Evolutionary conservation across 768 basidiomycete species (phyloP), one percentile per base, ranked within the genome.

Genomic region (Leccinum barrowsii): DNA sequence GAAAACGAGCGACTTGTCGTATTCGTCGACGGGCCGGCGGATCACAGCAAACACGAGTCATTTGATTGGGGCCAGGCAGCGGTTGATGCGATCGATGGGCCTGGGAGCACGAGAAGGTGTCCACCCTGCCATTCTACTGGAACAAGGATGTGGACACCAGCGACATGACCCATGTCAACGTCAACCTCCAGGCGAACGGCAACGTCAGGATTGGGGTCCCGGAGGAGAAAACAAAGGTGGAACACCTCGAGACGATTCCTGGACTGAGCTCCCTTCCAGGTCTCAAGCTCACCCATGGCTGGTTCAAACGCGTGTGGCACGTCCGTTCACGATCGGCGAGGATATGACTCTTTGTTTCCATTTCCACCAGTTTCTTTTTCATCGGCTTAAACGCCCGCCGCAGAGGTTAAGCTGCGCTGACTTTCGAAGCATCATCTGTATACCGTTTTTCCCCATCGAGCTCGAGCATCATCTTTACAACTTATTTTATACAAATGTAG

Each of bases 41-140:
- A 81, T 24, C 74, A 65, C 44, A 67, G 69, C 0, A 77, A 80
- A 7, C 89, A 90, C 60, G 80, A 79, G 37, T 66, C 64, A 4
- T 92, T 82, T 70, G 85, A 94, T 65, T 95, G 93, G 92, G 93
- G 92, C 3, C 71, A 67, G 19, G 90, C 87, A 2, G 82, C 85
- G 0, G 57, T 94, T 2, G 73, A 79, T 1, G 87, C 87, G 1
- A 65, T 94, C 30, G 81, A 85, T 10, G 22, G 22, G 66, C 67
- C 10, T 94, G 91, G 91, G 62, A 76, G 28, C 71, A 69, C 52
- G 65, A 72, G 42, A 63, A 74, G 59, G 50, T 73, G n/a, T 56
- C 63, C 49, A 57, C 67, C 5, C 42, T 74, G 2, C 67, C 81
- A 26, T 87, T 80, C 62, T 69, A 80, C 58, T 87, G 85, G 85